Percentiles rank a stretch among this genome's conserved stretches.
Evolutionary conservation across 1,284 basidiomycete species (phyloP).

Genomic region (Leccinum fallax): DNA sequence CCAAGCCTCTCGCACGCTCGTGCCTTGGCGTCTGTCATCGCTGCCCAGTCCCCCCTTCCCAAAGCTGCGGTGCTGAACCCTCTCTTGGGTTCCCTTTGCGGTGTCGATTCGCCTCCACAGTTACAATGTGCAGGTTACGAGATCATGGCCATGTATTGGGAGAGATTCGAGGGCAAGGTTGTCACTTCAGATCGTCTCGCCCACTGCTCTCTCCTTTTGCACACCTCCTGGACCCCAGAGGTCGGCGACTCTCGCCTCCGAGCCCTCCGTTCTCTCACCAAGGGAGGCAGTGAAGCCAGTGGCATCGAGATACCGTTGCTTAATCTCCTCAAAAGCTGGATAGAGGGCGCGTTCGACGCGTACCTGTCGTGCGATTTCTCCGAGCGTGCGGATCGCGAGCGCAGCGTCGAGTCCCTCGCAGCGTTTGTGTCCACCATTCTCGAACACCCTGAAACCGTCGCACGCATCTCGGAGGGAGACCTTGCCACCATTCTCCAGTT

Average conservation of each 20-base stretch:
- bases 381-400: conserved; percentile 60
- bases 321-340: conserved; percentile 60
- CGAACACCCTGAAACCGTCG: conserved; percentile 51
- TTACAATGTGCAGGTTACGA: conserved; percentile 71
- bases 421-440: conserved; percentile 56
- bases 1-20: conserved; percentile 56
- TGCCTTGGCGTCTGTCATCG: conserved; percentile 41
- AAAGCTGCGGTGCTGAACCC: conserved; percentile 49
- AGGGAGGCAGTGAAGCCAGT: conserved; percentile 56
- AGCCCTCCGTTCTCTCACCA: conserved; percentile 62
- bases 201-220: conserved; percentile 63
- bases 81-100: conserved; percentile 61
- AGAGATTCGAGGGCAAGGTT: conserved; percentile 51
- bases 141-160: conserved; percentile 66
- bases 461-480: conserved; percentile 60
- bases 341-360: conserved; percentile 60
- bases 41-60: conserved; percentile 53
- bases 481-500: conserved; percentile 55
- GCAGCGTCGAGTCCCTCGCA: conserved; percentile 59
- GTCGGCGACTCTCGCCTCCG: conserved; percentile 71
- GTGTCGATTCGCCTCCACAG: conserved; percentile 48
- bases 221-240: conserved; percentile 57
- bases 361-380: conserved; percentile 43
- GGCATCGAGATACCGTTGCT: conserved; percentile 64
- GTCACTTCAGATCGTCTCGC: conserved; percentile 58